Base-by-base conservation (phyloP, 2,329 filamentous ascomycete species). In the Colletotrichum falcatum region DNA sequence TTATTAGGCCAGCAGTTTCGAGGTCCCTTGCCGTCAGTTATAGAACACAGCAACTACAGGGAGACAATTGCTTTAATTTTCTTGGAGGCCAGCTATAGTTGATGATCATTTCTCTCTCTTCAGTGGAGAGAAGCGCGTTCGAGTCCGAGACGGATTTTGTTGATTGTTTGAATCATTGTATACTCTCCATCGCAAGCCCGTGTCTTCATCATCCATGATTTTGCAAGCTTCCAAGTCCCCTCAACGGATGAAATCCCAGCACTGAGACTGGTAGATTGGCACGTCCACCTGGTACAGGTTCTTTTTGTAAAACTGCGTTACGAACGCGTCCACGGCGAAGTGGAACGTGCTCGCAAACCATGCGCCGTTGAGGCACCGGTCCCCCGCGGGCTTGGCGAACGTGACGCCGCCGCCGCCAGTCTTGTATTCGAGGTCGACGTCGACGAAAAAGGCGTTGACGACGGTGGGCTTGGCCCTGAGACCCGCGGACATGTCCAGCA, bases 391-490 rank as follows among this genome's bases (percentile, higher is more conserved):
- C 28, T 51, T 61, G 18, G 53, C 60, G 11, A 73, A 66, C 26
- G 42, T 39, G n/a, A 72, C 42, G 26, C n/a, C n/a, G n/a, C n/a
- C n/a, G n/a, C n/a, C n/a, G n/a, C 68, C 71, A 30, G 44, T 68
- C 20, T 42, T 28, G 71, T 71, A 73, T 30, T 46, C 37, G 12
- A 72, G 72, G 42, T 71, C 61, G 18, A 65, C 11, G 33, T 58
- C 81, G 79, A 9, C 83, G 80, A 6, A 84, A 65, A 83, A 79
- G 26, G 77, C 77, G 73, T 82, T 83, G 53, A 77, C 73, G 68
- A 83, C 77, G 26, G 77, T 77, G 18, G 81, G 79, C 23, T 74
- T 76, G 11, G 79, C 78, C 3, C 78, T 79, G 28, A 83, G 63
- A 14, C 82, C 81, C 20, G 78, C 77, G 14, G 78, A 81, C 44